These are phyloP conservation scores for Acorus gramineus DNA, from an alignment of 106 monocot genomes.

Conservation along the genomic window DNA sequence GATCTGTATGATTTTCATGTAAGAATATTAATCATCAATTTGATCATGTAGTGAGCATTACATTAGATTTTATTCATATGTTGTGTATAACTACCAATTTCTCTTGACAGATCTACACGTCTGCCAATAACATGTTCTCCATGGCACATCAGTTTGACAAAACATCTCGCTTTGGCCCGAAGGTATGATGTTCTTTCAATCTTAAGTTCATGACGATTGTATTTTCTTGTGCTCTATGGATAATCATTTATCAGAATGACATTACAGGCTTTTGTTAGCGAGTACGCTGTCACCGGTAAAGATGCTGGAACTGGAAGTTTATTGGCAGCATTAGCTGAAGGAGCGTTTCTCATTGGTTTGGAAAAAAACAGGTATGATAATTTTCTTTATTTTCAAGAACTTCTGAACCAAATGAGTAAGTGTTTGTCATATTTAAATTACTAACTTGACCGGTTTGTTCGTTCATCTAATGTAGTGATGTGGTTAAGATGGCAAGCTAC, in stretches of 20 bases:
- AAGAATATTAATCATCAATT: constrained; percentile 9
- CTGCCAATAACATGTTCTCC: constrained; percentile 58
- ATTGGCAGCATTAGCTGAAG: constrained; percentile 84
- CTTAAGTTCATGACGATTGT: neutral
- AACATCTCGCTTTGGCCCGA: constrained; percentile 51
- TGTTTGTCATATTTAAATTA: too few relatives aligned
- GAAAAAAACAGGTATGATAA: constrained; percentile 70
- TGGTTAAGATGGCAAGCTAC: constrained; percentile 79
- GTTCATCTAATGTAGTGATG: constrained; percentile 37
- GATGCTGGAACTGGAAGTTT: constrained; percentile 92
- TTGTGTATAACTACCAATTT: neutral
- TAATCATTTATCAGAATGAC: neutral
- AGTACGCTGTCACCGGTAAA: constrained; percentile 88
- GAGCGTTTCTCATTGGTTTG: constrained; percentile 87
- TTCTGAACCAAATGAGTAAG: too few relatives aligned
- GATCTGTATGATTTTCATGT: constrained; percentile 85
- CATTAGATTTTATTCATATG: neutral
- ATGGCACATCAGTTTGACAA: constrained; percentile 64
- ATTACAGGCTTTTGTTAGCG: constrained; percentile 90
- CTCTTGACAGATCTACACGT: constrained; percentile 56
- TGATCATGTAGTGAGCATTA: neutral
- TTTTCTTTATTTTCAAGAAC: neutral
- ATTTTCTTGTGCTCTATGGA: neutral
- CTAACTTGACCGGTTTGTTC: too few relatives aligned
- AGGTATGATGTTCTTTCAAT: constrained; percentile 26